Percentiles rank a stretch among this genome's conserved stretches.
Conservation (phyloP, 2,329 filamentous ascomycete species). For the Arachnomyces sp. region DNA sequence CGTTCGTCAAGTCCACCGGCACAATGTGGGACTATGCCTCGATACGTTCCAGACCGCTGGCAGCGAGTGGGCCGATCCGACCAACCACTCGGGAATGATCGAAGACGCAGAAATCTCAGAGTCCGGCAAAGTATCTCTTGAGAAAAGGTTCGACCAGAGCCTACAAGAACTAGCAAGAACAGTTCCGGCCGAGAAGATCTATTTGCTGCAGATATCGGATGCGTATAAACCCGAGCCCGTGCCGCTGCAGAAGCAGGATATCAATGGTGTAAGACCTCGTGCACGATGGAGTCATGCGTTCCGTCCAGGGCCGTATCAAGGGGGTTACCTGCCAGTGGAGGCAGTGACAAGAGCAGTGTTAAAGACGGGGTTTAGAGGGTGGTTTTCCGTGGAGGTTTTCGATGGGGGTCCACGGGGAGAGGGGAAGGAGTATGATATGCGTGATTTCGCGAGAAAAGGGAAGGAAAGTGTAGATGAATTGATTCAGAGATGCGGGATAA, state of each 20-base stretch:
- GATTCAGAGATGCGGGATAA: not conserved
- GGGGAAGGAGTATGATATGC: constrained; percentile 44
- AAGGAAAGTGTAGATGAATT: constrained; percentile 44
- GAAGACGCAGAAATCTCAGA: constrained; percentile 28
- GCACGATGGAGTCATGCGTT: constrained; percentile 66
- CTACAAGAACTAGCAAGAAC: constrained; percentile 49
- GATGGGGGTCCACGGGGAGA: constrained; percentile 52
- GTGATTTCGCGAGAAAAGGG: constrained; percentile 44
- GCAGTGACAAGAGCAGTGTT: constrained; percentile 60
- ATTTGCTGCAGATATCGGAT: constrained; percentile 66
- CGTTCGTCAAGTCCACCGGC: constrained; percentile 53
- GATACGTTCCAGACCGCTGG: constrained; percentile 72
- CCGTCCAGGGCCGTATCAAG: constrained; percentile 61
- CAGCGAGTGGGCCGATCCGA: constrained; percentile 66
- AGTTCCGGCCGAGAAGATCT: constrained; percentile 64
- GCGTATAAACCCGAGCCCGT: constrained; percentile 54
- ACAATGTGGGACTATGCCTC: constrained; percentile 66
- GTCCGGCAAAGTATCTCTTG: constrained; percentile 28
- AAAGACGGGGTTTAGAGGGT: constrained; percentile 58
- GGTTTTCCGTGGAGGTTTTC: constrained; percentile 65
- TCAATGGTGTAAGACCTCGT: constrained; percentile 51
- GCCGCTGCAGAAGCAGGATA: constrained; percentile 48
- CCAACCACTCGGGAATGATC: constrained; percentile 52
- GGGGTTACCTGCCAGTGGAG: constrained; percentile 62
- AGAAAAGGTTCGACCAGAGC: constrained; percentile 46